These are phyloP conservation scores for Monilinia laxa DNA, from an alignment of 2,329 filamentous ascomycete species.

Conservation along the genomic window DNA sequence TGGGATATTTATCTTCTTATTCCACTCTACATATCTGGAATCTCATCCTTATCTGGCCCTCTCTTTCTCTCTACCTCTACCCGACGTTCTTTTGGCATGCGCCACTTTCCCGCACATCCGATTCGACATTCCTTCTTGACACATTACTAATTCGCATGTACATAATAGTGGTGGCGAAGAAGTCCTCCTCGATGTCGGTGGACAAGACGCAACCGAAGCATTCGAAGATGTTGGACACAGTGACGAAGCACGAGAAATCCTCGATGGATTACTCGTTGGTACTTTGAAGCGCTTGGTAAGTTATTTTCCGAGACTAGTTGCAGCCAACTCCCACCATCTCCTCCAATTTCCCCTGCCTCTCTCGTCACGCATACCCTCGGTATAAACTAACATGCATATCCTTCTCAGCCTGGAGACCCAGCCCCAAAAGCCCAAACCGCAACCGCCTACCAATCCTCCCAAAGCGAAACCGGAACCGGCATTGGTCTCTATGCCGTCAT, in stretches of 20 bases:
- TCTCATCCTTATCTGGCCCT: background rate
- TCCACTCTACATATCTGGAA: background rate
- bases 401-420: conserved; percentile 70
- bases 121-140: background rate
- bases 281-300: conserved; percentile 77
- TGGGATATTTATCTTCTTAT: background rate
- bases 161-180: conserved; percentile 86
- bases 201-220: conserved; percentile 94
- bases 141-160: conserved; percentile 27
- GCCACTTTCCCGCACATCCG: background rate
- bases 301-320: conserved; percentile 26
- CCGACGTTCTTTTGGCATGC: background rate
- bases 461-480: conserved; percentile 58
- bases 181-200: conserved; percentile 91
- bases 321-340: conserved; percentile 12
- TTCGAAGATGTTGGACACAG: conserved; percentile 99
- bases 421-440: conserved; percentile 51
- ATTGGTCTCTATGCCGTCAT: conserved; percentile 79
- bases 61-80: no score
- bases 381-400: background rate
- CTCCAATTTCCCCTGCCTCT: conserved; percentile 2
- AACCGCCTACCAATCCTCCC: conserved; percentile 47
- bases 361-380: background rate
- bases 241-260: conserved; percentile 94
- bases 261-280: conserved; percentile 74